Base-by-base conservation (phyloP, 352 stramenopile genomes). In the Phytophthora colocasiae region DNA sequence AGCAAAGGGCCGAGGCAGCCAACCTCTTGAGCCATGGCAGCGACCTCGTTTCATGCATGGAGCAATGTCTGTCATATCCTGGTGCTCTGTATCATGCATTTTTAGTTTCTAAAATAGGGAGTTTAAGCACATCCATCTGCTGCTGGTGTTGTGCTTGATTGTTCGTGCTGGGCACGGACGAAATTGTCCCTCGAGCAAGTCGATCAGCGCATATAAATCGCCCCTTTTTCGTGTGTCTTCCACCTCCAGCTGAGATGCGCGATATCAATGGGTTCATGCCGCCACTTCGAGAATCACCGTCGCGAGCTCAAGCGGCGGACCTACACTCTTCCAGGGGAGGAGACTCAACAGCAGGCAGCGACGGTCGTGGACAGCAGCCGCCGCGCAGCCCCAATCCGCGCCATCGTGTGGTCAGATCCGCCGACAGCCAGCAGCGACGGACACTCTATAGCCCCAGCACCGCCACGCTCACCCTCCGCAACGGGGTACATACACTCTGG, bases 291-390 rank as follows among this genome's bases (percentile, higher is more conserved):
- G 50, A 57, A 32, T 43, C 38, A 19, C 38, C 38, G 17, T 31
- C 47, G 47, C 38, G 31, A 36, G 31, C 31, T 36, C 31, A 36
- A 36, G 31, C 31, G 31, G 31, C 31, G 8, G 31, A 36, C 31
- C 7, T 8, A 14, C 9, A 36, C 31, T 36, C 31, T 36, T 36
- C 31, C 31, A 14, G 9, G 2, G 31, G 31, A 7, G 4, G 8
- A 36, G 9, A 36, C 29, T 14, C 31, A 53, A 62, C 54, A 63
- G 43, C 45, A 49, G 34, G 45, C 46, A 56, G 32, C 32, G 51
- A 27, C 19, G 49, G 29, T 17, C 40, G 22, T 17, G 40, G 40
- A 8, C 17, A 17, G 17, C 17, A 22, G 17, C 40, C 40, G n/a
- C 40, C 40, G 17, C 31, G 8, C 40, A 46, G 40, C 40, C 40